Evolutionary conservation across 1,284 basidiomycete species (phyloP).

Genomic region (Trichosporon asahii): DNA sequence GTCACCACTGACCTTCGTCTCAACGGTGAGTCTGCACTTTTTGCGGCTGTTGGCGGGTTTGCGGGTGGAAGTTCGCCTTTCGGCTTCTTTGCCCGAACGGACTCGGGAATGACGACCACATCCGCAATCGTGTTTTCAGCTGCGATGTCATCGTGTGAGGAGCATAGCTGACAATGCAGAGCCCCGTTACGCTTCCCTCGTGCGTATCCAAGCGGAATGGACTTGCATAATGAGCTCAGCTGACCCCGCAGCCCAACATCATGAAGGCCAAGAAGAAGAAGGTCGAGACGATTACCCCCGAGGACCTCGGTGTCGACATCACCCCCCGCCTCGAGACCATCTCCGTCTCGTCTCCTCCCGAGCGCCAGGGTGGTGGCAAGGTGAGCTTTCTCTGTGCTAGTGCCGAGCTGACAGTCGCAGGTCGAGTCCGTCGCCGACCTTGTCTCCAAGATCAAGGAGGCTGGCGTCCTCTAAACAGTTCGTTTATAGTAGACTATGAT

Average conservation of each 20-base stretch:
- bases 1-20: constrained; percentile 81
- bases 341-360: constrained; percentile 86
- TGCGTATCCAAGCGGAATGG: constrained; percentile 17
- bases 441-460: constrained; percentile 83
- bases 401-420: constrained; percentile 46
- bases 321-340: constrained; percentile 77
- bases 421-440: constrained; percentile 85
- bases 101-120: constrained; percentile 4
- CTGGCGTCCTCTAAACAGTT: constrained; percentile 62
- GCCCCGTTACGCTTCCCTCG: constrained; percentile 84
- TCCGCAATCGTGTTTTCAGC: constrained; percentile 6
- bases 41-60: neutral
- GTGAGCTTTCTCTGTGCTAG: constrained; percentile 53
- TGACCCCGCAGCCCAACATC: constrained; percentile 66
- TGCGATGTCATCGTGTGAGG: neutral
- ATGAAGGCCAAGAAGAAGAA: constrained; percentile 99
- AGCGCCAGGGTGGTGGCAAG: constrained; percentile 88
- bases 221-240: neutral
- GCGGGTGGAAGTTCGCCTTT: neutral
- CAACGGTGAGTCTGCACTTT: constrained; percentile 57
- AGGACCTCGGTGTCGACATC: constrained; percentile 66
- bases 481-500: constrained; percentile 7
- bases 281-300: constrained; percentile 74
- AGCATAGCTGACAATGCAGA: constrained; percentile 56
- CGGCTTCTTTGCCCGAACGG: constrained; percentile 5